A percentile compares a stretch with the other conserved stretches of the same genome.
These are phyloP conservation scores for Thermoascus crustaceus DNA, from an alignment of 2,329 filamentous ascomycete genomes.

Conservation along the genomic window DNA sequence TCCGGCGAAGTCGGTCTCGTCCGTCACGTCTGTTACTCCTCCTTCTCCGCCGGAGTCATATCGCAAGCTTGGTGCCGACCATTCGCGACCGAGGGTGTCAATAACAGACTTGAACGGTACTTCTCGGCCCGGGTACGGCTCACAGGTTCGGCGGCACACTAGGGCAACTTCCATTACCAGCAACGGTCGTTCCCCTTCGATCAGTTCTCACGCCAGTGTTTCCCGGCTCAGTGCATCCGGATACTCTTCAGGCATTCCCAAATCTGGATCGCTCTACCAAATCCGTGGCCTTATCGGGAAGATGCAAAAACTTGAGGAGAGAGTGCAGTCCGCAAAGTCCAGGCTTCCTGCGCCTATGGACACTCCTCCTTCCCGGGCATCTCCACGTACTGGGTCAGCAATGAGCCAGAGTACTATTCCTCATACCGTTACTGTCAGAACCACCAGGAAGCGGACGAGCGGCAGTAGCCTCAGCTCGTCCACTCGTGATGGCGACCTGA, in stretches of 20 bases:
- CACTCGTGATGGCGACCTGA: constrained; percentile 26
- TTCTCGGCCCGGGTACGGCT: constrained; percentile 45
- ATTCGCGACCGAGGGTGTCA: constrained; percentile 41
- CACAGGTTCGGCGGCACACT: too few species aligned
- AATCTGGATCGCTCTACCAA: constrained; percentile 73
- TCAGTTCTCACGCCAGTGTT: constrained; percentile 30
- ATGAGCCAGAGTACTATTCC: constrained; percentile 43
- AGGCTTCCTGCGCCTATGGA: constrained; percentile 75
- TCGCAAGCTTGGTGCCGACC: constrained; percentile 44
- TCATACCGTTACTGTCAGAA: constrained; percentile 46
- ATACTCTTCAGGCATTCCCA: constrained; percentile 38
- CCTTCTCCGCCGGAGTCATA: constrained; percentile 89
- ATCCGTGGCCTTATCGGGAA: constrained; percentile 90
- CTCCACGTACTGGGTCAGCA: constrained; percentile 56
- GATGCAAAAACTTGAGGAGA: constrained; percentile 91
- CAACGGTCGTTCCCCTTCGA: constrained; percentile 38
- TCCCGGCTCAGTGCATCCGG: constrained; percentile 13
- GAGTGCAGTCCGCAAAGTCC: constrained; percentile 83
- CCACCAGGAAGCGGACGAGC: constrained; percentile 33
- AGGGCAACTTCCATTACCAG: constrained; percentile 52
- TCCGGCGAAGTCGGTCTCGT: constrained; percentile 60
- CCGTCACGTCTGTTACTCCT: constrained; percentile 63
- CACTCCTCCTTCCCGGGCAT: constrained; percentile 72
- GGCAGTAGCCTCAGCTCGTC: constrained; percentile 36
- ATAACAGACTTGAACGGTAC: constrained; percentile 43